Evolutionary conservation across 495 filamentous ascomycete species (phyloP), one percentile per base, ranked within the genome.

Genomic region (Penicillium manginii): DNA sequence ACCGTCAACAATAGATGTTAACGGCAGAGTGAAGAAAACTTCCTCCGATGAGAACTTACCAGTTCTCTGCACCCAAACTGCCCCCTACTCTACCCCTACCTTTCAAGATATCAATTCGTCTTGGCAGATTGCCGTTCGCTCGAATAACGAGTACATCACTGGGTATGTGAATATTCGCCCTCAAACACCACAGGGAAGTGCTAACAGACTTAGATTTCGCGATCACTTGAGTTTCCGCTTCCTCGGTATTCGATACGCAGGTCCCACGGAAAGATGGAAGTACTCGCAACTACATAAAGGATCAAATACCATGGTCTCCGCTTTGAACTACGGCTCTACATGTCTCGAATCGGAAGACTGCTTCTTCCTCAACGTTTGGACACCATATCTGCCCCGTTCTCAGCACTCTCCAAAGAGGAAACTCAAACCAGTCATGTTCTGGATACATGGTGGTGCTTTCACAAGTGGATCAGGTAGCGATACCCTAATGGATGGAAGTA

Each of bases 371-470:
- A 80, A 81, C 50, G 67, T 81, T 14, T 73, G 82, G n/a, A 81
- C 84, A 11, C 71, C 76, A 18, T 77, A 76, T 53, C 68, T 80
- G 17, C 78, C 75, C 17, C 69, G 69, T 22, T 55, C 67, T 49
- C 60, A 19, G 57, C 59, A 17, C 33, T 57, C 23, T 11, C 32
- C 65, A 4, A 60, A 60, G 18, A 37, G 29, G 0, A 49, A 56
- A 1, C 60, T 78, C 3, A 76, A 73, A 19, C 77, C 78, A 1
- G 79, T 82, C 8, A 63, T 78, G 60, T 69, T 82, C 47, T 77
- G 74, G 70, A 79, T 82, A 23, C 75, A 81, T 52, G 78, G 79
- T 8, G 79, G 79, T 51, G 78, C 74, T 4, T 79, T 81, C 48
- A 74, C 71, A 9, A 62, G 67, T 6, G 78, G 78, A 5, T 70